A percentile compares a stretch with the other conserved stretches of the same genome.
Evolutionary conservation across 139 green algal genomes (phyloP).

Genomic region (Tetradesmus lagerheimii): DNA sequence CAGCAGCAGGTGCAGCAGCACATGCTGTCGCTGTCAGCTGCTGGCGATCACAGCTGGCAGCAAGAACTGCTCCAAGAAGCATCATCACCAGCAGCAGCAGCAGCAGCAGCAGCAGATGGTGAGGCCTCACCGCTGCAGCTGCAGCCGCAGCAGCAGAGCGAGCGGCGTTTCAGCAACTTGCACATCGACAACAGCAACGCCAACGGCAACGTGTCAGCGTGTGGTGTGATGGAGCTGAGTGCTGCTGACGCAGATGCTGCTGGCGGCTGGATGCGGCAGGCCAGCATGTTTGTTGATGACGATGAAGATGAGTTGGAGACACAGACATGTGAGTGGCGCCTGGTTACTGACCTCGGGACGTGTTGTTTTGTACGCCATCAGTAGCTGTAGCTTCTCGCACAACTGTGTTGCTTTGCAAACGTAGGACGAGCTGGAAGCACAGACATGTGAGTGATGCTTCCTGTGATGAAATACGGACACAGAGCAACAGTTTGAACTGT

Average conservation of each 20-base stretch:
- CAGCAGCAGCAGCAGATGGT: neutral
- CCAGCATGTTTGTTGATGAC: neutral
- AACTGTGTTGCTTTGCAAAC: too few relatives aligned
- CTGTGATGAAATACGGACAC: too few relatives aligned
- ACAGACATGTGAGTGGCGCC: neutral
- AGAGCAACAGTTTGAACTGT: too few relatives aligned
- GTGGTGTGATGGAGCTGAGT: neutral
- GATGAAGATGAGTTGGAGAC: neutral
- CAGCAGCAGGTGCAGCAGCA: neutral
- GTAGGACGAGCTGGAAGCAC: neutral
- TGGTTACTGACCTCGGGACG: too few relatives aligned
- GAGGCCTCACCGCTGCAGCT: too few relatives aligned
- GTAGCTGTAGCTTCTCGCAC: too few relatives aligned
- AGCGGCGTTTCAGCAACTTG: neutral
- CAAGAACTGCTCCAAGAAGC: neutral
- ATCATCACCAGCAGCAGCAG: neutral
- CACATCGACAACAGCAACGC: neutral
- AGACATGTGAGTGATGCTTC: neutral
- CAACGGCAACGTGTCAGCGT: neutral
- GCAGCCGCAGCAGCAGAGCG: neutral
- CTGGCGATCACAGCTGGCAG: too few relatives aligned
- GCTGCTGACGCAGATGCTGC: neutral
- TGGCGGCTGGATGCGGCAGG: neutral
- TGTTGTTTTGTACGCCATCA: too few relatives aligned
- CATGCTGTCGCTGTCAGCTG: too few relatives aligned